Base-by-base conservation (phyloP, 306 rosid genomes). In the Comarum palustre region DNA sequence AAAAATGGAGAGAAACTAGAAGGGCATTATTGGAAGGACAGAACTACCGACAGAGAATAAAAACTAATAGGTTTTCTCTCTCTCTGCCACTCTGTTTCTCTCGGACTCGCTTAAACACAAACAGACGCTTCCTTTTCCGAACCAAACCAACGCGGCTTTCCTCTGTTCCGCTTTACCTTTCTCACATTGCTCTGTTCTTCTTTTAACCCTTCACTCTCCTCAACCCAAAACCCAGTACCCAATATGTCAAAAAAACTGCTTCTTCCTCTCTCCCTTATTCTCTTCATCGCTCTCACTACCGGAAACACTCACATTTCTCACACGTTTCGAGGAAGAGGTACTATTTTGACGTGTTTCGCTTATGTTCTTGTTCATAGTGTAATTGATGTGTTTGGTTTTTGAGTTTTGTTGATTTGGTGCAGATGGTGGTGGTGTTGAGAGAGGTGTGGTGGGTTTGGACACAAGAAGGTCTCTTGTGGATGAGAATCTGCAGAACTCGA, bases 381-480 rank as follows among this genome's bases (percentile, higher is more conserved):
- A 1, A 0, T 29, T 15, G 39, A 11, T 7, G 6, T 11, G 3
- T 46, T 36, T 48, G 9, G 2, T 32, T 22, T 24, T 19, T 15
- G 34, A 3, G 10, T 52, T 31, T 7, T 67, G 25, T 12, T 34
- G 32, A 1, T 16, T 45, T 27, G 87, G 68, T 58, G 72, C 55
- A 65, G 79, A 72, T 31, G 66, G 51, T 39, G 78, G 41, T 45
- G 75, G 66, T 52, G 52, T 45, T 61, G 65, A 54, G 16, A 50
- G 9, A 31, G 57, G 61, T 66, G 73, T 51, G 52, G 61, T 79
- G 36, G 42, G 71, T 65, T 88, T 90, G 98, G 77, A 78, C 20
- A 68, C 81, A 45, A 82, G 89, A 85, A 89, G 92, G 81, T 81
- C 73, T 20, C 66, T 77, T 68, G 78, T 78, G 38, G 79, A 84